Percentiles rank a stretch among this genome's conserved stretches.
Conservation (phyloP, 2,329 filamentous ascomycete genomes). For the Leptographium lundbergii region DNA sequence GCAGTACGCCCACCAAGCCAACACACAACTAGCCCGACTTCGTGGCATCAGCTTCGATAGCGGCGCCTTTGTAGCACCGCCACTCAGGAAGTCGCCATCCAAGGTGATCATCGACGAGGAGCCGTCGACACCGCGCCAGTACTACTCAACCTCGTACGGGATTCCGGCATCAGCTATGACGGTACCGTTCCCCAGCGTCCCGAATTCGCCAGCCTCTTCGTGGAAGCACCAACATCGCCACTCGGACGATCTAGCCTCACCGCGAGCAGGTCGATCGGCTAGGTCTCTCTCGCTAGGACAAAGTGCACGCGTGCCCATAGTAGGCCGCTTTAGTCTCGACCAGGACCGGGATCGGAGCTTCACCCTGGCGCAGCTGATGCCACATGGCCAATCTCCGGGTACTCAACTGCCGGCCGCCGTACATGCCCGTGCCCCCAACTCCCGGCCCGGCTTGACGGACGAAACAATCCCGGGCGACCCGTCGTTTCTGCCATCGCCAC, state of each 20-base stretch:
- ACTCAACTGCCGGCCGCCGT: constrained; percentile 33
- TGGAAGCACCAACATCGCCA: constrained; percentile 13
- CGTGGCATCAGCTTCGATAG: constrained; percentile 3
- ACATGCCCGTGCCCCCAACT: constrained; percentile 47
- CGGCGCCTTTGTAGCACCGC: background rate
- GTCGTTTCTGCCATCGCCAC: constrained; percentile 39
- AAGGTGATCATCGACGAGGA: constrained; percentile 42
- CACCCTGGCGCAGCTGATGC: constrained; percentile 10
- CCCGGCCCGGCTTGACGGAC: constrained; percentile 49
- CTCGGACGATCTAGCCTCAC: constrained; percentile 16
- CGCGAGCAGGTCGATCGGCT: constrained; percentile 3
- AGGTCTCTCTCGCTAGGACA: constrained; percentile 8
- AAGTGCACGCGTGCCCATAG: background rate
- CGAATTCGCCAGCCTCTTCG: background rate
- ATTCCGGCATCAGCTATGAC: background rate
- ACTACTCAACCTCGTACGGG: background rate
- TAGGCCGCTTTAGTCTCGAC: constrained; percentile 9
- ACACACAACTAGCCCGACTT: background rate
- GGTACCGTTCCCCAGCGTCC: background rate
- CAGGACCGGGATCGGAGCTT: constrained; percentile 3
- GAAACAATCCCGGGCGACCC: constrained; percentile 47
- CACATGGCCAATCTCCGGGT: constrained; percentile 14
- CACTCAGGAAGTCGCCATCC: constrained; percentile 25
- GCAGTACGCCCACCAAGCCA: background rate
- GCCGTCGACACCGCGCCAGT: background rate